Percentiles rank a stretch among this genome's conserved stretches.
Evolutionary conservation across 768 basidiomycete genomes (phyloP).

Genomic region (Boletus pseudopeckii): DNA sequence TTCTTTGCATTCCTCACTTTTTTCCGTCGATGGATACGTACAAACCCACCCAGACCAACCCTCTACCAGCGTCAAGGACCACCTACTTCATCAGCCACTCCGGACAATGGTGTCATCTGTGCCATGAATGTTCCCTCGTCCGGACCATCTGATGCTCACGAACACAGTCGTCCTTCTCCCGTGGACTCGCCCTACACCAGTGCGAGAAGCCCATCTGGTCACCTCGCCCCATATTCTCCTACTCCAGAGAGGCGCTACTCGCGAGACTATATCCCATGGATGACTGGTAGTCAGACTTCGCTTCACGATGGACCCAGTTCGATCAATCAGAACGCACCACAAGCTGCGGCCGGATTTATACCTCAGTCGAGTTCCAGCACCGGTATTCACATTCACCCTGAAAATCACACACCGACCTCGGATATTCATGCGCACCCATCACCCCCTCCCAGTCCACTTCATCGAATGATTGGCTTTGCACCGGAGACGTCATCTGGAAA

Average conservation of each 20-base stretch:
- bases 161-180: constrained; percentile 5
- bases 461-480: not conserved
- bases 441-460: constrained; percentile 1
- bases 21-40: not conserved
- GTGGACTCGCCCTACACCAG: constrained; percentile 11
- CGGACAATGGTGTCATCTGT: constrained; percentile 2
- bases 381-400: not conserved
- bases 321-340: not conserved
- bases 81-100: not conserved
- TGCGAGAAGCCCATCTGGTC: constrained; percentile 18
- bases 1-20: constrained; percentile 3
- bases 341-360: not conserved
- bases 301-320: constrained; percentile 16
- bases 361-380: not conserved
- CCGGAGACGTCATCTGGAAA: not conserved
- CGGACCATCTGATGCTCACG: not conserved
- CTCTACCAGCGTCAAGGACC: not conserved
- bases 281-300: constrained; percentile 10
- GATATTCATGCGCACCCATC: not conserved
- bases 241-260: constrained; percentile 11
- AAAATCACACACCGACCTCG: not conserved
- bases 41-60: not conserved
- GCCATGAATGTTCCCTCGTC: constrained; percentile 15
- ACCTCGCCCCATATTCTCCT: constrained; percentile 17
- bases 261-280: constrained; percentile 2